Evolutionary conservation across 2,329 filamentous ascomycete species (phyloP), one percentile per base, ranked within the genome.

Genomic region (Fusarium beomiforme): DNA sequence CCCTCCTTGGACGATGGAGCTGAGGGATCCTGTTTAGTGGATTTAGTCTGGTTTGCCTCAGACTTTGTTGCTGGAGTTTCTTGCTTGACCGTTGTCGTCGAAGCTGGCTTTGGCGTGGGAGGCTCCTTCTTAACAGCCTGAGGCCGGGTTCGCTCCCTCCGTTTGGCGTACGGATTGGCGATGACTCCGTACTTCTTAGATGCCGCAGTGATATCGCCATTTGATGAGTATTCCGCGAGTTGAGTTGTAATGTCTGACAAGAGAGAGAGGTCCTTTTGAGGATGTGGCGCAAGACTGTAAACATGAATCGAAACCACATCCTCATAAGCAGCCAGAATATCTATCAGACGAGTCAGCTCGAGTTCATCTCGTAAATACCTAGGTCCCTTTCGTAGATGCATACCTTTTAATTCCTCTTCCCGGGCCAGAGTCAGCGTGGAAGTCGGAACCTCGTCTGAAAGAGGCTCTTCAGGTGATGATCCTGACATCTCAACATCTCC

Each of bases 271-370:
- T 95, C 87, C 78, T 83, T 91, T 19, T 94, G 84, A 2, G 90
- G 87, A 39, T 89, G 87, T 2, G 92, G 87, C 43, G 93, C 90
- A 21, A 98, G 78, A 76, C 94, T 97, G 83, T 98, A 98, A 44
- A 98, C 83, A 75, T 98, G 94, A 65, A 97, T 91, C 1, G 93
- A 92, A 0, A 86, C 87, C 58, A 97, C 89, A n/a, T 89, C 84
- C 51, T 92, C 86, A 72, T 95, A 97, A 19, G 88, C 86, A 17
- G 85, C 83, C 62, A 94, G 89, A 2, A 88, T 84, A 70, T 88
- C 93, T 95, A 37, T 37, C 24, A 43, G 59, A 71, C 49, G 53
- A 4, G 75, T 64, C 67, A 73, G 57, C 69, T 44, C 29, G 21
- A 17, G 42, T 23, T 16, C 23, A 7, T 31, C 16, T 21, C 29